Percentiles rank a stretch among this genome's conserved stretches.
These are phyloP conservation scores for Euphorbia corollata DNA, from an alignment of 441 rosid species.

Conservation along the genomic window DNA sequence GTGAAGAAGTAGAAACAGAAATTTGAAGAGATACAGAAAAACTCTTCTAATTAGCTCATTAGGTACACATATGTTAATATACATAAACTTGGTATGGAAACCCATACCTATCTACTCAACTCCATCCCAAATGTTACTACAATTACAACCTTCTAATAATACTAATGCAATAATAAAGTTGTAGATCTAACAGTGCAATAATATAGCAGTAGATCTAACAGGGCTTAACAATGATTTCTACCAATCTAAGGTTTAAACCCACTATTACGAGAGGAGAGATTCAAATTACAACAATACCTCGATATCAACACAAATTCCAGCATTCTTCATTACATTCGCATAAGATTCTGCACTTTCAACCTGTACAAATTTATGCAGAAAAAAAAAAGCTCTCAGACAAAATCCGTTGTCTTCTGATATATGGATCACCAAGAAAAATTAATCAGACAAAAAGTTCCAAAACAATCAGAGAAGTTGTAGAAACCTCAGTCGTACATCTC, in stretches of 20 bases:
- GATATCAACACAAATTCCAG: conserved; percentile 67
- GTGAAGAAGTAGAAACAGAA: too few species aligned
- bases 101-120: too few species aligned
- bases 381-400: neutral
- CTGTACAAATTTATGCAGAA: conserved; percentile 33
- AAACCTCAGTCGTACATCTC: neutral
- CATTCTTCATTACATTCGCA: conserved; percentile 48
- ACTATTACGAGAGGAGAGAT: conserved; percentile 1
- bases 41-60: too few species aligned
- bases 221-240: neutral
- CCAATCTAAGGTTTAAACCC: conserved; percentile 9
- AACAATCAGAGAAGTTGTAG: neutral
- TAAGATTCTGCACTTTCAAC: conserved; percentile 78
- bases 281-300: conserved; percentile 43
- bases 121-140: too few species aligned
- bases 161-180: too few species aligned
- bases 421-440: conserved; percentile 3
- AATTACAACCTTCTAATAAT: too few species aligned
- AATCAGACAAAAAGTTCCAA: neutral
- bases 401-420: too few species aligned
- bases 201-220: too few species aligned
- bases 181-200: too few species aligned
- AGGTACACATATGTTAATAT: too few species aligned
- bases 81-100: too few species aligned
- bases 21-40: too few species aligned